Percentiles rank a stretch among this genome's conserved stretches.
Evolutionary conservation across 1,139 yeast species (phyloP).

Genomic region (Tardiomyces depauwii): DNA sequence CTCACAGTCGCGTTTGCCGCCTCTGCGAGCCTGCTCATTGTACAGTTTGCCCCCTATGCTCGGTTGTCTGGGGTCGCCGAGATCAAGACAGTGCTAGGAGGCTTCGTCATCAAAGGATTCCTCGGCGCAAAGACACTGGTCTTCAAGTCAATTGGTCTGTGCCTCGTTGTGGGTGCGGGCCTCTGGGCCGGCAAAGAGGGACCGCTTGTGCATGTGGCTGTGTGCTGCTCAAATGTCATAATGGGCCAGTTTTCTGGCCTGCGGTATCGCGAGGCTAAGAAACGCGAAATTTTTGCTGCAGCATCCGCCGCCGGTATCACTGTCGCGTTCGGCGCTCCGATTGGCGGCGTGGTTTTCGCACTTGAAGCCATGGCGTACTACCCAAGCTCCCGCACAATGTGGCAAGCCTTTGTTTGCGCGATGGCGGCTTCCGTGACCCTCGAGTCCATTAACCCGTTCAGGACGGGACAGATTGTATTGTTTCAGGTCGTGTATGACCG

Average conservation of each 20-base stretch:
- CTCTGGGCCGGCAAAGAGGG: constrained; percentile 91
- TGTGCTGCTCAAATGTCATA: constrained; percentile 45
- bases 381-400: constrained; percentile 54
- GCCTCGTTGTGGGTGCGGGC: constrained; percentile 69
- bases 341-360: constrained; percentile 57
- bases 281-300: constrained; percentile 30
- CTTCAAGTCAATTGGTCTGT: constrained; percentile 42
- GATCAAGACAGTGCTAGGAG: constrained; percentile 51
- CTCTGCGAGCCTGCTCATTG: constrained; percentile 27
- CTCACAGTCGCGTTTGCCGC: constrained; percentile 25
- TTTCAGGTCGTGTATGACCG: constrained; percentile 59
- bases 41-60: constrained; percentile 33
- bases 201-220: constrained; percentile 79
- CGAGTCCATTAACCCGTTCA: constrained; percentile 50
- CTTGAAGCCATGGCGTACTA: constrained; percentile 61
- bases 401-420: constrained; percentile 75
- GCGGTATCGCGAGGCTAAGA: constrained; percentile 25
- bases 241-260: constrained; percentile 25
- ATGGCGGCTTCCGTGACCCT: constrained; percentile 60
- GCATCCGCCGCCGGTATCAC: constrained; percentile 43
- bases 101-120: constrained; percentile 39
- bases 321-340: constrained; percentile 54
- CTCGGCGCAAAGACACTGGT: constrained; percentile 38
- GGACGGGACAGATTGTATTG: constrained; percentile 44
- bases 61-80: constrained; percentile 64